Evolutionary conservation across 768 basidiomycete species (phyloP), one percentile per base, ranked within the genome.

Genomic region (Hygrophorus pudorinus): DNA sequence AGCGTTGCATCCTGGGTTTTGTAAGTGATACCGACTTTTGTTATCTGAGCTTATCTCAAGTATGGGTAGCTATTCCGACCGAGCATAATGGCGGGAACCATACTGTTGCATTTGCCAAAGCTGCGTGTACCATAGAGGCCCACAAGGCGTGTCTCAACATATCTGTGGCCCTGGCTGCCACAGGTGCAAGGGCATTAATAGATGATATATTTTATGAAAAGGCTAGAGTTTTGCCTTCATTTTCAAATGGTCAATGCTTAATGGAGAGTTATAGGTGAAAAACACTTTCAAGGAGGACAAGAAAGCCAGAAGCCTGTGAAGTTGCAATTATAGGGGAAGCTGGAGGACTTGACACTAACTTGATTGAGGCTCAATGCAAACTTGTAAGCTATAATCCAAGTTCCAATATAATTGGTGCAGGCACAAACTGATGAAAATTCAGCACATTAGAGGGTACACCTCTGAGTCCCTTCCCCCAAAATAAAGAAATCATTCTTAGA

Each of bases 61-160:
- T 38, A 7, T 28, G 13, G 17, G 16, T 24, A 87, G 86, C 83
- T 9, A 90, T 90, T 33, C 88, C 87, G 2, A 86, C 82, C 0
- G 66, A 76, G 16, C 57, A 64, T 0, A 69, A 78, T 50, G 87
- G 85, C 9, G 85, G 85, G 6, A 89, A 89, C 54, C 88, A 90
- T 52, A 89, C 88, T 0, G 63, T 62, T 2, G 78, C 65, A 10
- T 90, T 90, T 56, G 63, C 74, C n/a, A 61, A 73, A 14, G 65
- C 84, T 0, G 85, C 85, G 0, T 68, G 74, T 0, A 80, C 76
- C 0, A 57, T 65, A 2, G 65, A 62, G 21, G 76, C 85, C 0
- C 88, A 89, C 49, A 64, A 76, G 20, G 81, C 79, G 4, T 79
- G 76, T 48, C 60, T 88, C 39, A 70, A 76, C 44, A 70, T 86